Evolutionary conservation across 257 asterid genomes (phyloP), one percentile per base, ranked within the genome.

Genomic region (Plantago elongata): DNA sequence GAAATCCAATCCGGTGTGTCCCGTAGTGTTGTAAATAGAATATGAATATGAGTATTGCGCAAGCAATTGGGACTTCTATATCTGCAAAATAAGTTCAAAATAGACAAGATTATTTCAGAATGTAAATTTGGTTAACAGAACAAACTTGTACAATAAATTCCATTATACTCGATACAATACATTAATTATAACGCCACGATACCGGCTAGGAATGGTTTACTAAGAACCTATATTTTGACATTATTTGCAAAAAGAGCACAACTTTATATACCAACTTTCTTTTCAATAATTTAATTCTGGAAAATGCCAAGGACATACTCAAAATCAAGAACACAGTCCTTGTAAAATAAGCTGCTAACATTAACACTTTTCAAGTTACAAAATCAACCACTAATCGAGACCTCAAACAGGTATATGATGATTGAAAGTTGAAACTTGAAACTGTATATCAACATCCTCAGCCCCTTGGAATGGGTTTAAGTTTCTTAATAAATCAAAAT

Each of bases 1-100:
- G 82, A 73, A 86, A 84, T 34, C 98, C 98, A 45, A 91, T 51
- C 48, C 92, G 85, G 69, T 88, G 95, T 30, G 98, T 91, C 71
- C 98, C 98, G n/a, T 86, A 84, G 73, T 88, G 98, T 71, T 91
- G 98, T 44, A 91, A 91, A 63, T 69, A 86, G 54, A 91, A 91
- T 56, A 91, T 49, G 77, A 86, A 76, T 68, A 91, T 77, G 77
- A 90, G 83, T 72, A 91, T 91, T 62, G 69, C 51, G 60, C 98
- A 91, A 60, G 95, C 98, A 61, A 86, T 67, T 1, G 98, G 98
- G 48, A 91, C 92, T 79, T 88, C 94, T 40, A 91, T 81, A 71
- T 91, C 98, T 91, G 96, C 71, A 60, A 43, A 71, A 45, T 51
- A 71, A 62, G 47, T 22, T 58, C 61, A 63, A 22, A 9, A 22